A percentile compares a stretch with the other conserved stretches of the same genome.
These are phyloP conservation scores for grape (Vitis vinifera) DNA, from an alignment of 164 flowering plant species.

Conservation along the genomic window ASM3070453v1 NC_081812.1:18348501-18349000, in stretches of 20 bases:
- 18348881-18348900: conserved; percentile 89
- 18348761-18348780: conserved; percentile 70
- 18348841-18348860: conserved; percentile 47
- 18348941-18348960: conserved; percentile 53
- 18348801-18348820: conserved; percentile 95
- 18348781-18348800: conserved; percentile 81
- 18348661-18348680: conserved; percentile 49
- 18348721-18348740: conserved; percentile 71
- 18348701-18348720: conserved; percentile 77
- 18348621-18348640: conserved; percentile 65
- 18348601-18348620: conserved; percentile 86
- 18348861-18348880: conserved; percentile 78
- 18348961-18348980: conserved; percentile 59
- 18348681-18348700: conserved; percentile 73
- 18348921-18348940: conserved; percentile 54
- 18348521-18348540: conserved; percentile 59
- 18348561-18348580: conserved; percentile 77
- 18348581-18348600: conserved; percentile 56
- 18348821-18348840: conserved; percentile 69
- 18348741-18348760: conserved; percentile 60
- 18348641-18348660: conserved; percentile 66
- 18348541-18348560: conserved; percentile 56
- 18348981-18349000: conserved; percentile 94
- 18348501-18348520: conserved; percentile 50
- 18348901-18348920: conserved; percentile 76